These are phyloP conservation scores for Tulasnella sp. DNA, from an alignment of 768 basidiomycete genomes.

Conservation along the genomic window DNA sequence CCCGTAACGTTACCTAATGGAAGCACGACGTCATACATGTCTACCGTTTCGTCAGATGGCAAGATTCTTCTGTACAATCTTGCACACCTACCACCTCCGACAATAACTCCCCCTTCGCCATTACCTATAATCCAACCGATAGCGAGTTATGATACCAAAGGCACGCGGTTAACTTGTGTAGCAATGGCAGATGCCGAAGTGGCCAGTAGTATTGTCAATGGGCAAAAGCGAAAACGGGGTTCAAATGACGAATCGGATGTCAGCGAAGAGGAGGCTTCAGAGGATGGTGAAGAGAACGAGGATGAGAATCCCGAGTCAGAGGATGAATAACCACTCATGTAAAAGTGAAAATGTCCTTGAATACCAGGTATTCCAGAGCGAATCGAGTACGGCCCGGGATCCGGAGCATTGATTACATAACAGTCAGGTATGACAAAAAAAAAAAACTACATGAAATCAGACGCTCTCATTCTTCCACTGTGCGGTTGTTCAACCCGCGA, in stretches of 20 bases:
- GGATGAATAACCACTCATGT: background rate
- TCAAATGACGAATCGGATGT: constrained; percentile 24
- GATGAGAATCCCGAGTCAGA: constrained; percentile 18
- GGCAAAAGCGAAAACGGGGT: constrained; percentile 30
- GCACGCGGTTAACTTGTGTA: constrained; percentile 69
- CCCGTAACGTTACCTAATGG: constrained; percentile 38
- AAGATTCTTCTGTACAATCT: constrained; percentile 67
- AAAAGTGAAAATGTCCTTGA: background rate
- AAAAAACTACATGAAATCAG: constrained; percentile 52
- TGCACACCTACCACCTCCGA: constrained; percentile 31
- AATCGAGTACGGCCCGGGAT: too few species aligned
- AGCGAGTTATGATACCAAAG: constrained; percentile 68
- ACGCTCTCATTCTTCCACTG: constrained; percentile 49
- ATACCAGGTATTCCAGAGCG: too few species aligned
- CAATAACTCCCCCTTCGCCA: constrained; percentile 4
- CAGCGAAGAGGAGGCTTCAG: constrained; percentile 27
- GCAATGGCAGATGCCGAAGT: constrained; percentile 39
- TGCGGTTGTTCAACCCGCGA: constrained; percentile 19
- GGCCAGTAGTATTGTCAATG: constrained; percentile 21
- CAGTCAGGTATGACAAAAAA: background rate
- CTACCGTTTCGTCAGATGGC: constrained; percentile 85
- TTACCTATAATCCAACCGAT: constrained; percentile 36
- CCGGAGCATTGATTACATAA: background rate
- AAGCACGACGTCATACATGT: constrained; percentile 37
- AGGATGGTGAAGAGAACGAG: constrained; percentile 21